These are phyloP conservation scores for Metschnikowia kunwiensis DNA, from an alignment of 805 yeast genomes.

Conservation along the genomic window DNA sequence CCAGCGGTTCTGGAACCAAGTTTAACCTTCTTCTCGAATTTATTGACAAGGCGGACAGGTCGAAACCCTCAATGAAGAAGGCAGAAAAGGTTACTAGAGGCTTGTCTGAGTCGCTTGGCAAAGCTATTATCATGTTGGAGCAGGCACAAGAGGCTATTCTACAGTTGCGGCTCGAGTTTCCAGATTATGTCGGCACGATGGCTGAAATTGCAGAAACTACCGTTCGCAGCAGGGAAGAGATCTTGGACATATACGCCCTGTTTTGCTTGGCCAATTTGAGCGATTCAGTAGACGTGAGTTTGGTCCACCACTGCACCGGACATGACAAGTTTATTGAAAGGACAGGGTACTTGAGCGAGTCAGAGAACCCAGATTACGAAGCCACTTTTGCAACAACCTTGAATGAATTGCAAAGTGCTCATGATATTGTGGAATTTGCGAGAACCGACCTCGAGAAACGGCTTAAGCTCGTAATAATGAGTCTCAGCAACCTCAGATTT, in stretches of 20 bases:
- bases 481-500: background rate
- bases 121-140: background rate
- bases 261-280: background rate
- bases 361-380: background rate
- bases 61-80: background rate
- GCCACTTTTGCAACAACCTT: background rate
- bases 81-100: background rate
- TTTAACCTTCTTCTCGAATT: background rate
- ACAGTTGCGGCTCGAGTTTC: background rate
- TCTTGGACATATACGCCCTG: background rate
- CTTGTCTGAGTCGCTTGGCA: background rate
- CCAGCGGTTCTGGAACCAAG: background rate
- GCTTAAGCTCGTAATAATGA: background rate
- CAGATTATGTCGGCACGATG: background rate
- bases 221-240: background rate
- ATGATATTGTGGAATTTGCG: background rate
- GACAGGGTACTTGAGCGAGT: background rate
- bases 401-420: conserved; percentile 1
- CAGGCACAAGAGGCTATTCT: background rate
- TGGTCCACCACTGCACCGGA: background rate
- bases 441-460: background rate
- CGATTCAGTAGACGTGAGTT: background rate
- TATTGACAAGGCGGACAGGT: background rate
- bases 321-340: background rate
- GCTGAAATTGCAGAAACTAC: background rate